Evolutionary conservation across 345 rosid genomes (phyloP).

Genomic region (Citrus trifoliata): DNA sequence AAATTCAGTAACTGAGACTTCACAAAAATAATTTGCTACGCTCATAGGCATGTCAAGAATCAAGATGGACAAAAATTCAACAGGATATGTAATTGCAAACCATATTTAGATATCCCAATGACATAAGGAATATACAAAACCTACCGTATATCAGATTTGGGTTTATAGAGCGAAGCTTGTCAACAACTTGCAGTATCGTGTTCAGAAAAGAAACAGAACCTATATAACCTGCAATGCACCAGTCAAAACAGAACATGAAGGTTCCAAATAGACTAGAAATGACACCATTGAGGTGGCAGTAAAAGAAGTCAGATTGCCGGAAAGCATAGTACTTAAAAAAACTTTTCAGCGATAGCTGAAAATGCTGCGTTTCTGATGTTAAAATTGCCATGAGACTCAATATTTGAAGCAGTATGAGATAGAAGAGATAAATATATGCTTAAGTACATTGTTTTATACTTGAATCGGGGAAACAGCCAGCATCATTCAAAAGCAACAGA

Average conservation of each 20-base stretch:
- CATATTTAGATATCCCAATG: background rate
- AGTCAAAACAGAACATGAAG: conserved; percentile 4
- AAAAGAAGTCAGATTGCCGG: background rate
- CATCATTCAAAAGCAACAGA: background rate
- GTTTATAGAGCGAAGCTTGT: conserved; percentile 82
- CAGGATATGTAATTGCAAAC: background rate
- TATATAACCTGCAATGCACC: conserved; percentile 69
- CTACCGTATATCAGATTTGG: conserved; percentile 85
- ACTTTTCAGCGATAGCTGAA: background rate
- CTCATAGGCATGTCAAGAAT: no score
- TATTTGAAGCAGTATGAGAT: background rate
- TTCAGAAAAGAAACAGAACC: conserved; percentile 95
- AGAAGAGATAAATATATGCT: background rate
- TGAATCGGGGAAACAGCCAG: background rate
- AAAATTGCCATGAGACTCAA: background rate
- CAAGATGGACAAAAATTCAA: background rate
- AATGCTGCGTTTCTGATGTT: background rate
- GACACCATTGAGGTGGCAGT: background rate
- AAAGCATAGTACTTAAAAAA: background rate
- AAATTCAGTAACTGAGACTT: no score
- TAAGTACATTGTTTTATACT: background rate
- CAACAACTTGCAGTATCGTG: conserved; percentile 66
- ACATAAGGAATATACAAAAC: conserved; percentile 16
- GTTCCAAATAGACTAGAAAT: background rate
- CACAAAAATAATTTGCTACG: no score